A percentile compares a stretch with the other conserved stretches of the same genome.
Conservation (phyloP, 305 asterid genomes). For the Fraxinus xanthoxyloides region DNA sequence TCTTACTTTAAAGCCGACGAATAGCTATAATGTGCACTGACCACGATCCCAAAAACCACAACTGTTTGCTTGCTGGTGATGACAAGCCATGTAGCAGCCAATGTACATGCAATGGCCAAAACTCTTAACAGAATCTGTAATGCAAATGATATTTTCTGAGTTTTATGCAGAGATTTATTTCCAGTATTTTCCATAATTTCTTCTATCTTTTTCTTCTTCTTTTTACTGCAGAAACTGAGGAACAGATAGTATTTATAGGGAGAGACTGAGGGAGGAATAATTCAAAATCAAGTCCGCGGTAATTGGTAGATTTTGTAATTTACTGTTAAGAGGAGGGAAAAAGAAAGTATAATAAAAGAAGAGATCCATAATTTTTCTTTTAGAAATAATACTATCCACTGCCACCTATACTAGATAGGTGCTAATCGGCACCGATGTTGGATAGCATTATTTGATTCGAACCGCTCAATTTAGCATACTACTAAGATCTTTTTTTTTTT, state of each 20-base stretch:
- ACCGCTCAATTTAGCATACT: too few relatives aligned
- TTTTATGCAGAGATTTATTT: conserved; percentile 8
- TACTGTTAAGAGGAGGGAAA: too few relatives aligned
- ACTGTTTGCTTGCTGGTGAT: conserved; percentile 36
- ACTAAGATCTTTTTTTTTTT: too few relatives aligned
- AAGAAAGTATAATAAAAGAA: neutral
- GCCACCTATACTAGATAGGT: too few relatives aligned
- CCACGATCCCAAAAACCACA: conserved; percentile 25
- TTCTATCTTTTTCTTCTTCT: neutral
- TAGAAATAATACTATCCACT: too few relatives aligned
- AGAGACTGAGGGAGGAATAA: neutral
- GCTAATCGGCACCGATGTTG: too few relatives aligned
- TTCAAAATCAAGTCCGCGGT: neutral
- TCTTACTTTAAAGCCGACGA: conserved; percentile 47
- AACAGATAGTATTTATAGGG: neutral
- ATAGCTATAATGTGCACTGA: conserved; percentile 42
- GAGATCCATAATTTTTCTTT: too few relatives aligned
- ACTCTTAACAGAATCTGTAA: conserved; percentile 36
- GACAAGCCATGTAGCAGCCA: conserved; percentile 41
- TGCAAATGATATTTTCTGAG: conserved; percentile 21
- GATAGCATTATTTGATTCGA: too few relatives aligned
- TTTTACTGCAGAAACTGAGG: neutral
- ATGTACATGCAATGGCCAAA: conserved; percentile 28
- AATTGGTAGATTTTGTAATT: neutral
- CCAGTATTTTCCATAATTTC: neutral